A percentile compares a stretch with the other conserved stretches of the same genome.
Conservation (phyloP, 106 monocot genomes). For the Dioscorea zingiberensis region DNA sequence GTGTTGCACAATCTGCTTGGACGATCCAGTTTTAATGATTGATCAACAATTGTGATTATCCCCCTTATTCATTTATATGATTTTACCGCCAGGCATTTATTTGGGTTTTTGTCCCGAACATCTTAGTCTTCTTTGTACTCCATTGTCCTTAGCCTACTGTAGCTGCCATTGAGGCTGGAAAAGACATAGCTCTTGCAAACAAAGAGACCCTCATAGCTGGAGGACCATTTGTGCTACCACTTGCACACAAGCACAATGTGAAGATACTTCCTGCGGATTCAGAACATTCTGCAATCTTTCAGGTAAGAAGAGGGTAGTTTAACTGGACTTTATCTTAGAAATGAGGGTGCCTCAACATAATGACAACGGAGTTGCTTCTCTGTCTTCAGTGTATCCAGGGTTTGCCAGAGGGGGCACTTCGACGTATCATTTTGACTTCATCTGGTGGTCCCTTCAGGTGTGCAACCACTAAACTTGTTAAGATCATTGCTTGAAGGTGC, state of each 20-base stretch:
- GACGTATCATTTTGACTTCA: slow-evolving; percentile 92
- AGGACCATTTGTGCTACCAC: slow-evolving; percentile 96
- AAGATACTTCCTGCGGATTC: slow-evolving; percentile 98
- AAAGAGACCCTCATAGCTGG: slow-evolving; percentile 97
- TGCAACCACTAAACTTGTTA: background rate
- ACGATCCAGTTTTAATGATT: no score
- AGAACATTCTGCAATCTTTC: slow-evolving; percentile 97
- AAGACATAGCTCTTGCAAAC: slow-evolving; percentile 87
- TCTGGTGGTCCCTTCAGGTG: slow-evolving; percentile 97
- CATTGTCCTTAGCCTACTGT: slow-evolving; percentile 65
- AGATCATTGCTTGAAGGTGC: no score
- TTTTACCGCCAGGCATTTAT: no score
- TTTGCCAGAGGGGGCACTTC: slow-evolving; percentile 84
- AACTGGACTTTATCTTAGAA: slow-evolving; percentile 1
- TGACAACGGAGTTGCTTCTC: background rate
- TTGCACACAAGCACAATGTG: slow-evolving; percentile 90
- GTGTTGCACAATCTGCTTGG: no score
- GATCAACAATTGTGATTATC: no score
- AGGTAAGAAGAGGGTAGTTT: slow-evolving; percentile 39
- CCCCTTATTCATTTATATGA: no score
- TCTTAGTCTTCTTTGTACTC: slow-evolving; percentile 3
- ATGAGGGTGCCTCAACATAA: background rate
- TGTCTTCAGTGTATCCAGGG: slow-evolving; percentile 88
- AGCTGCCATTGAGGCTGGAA: slow-evolving; percentile 95
- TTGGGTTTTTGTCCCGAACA: no score